phyloP scores from a whole-genome alignment of 1,284 basidiomycete genomes.

The Cutaneotrichosporon cyanovorans region DNA sequence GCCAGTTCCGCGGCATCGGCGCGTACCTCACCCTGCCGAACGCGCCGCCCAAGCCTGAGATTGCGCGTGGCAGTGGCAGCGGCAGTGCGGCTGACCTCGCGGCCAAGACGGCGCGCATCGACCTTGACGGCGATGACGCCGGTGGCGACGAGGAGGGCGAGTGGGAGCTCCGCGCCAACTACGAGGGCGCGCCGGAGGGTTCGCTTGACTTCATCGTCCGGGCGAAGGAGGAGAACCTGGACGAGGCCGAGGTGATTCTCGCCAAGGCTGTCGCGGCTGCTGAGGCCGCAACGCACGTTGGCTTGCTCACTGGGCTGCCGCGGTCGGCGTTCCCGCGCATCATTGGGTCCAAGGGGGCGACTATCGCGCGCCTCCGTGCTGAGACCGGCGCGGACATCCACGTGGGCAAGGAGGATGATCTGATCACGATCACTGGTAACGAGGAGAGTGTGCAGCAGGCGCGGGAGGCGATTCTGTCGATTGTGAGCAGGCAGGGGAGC shows the following conservation, averaged over 20 bases:
- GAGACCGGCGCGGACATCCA: slow-evolving; percentile 85
- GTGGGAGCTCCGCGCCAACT: slow-evolving; percentile 68
- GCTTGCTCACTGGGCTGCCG: slow-evolving; percentile 45
- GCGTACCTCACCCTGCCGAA: slow-evolving; percentile 70
- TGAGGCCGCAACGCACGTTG: slow-evolving; percentile 49
- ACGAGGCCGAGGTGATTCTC: slow-evolving; percentile 60
- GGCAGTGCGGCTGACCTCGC: too few species aligned
- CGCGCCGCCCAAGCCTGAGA: slow-evolving; percentile 57
- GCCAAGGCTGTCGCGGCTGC: slow-evolving; percentile 67
- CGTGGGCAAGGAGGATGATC: slow-evolving; percentile 70
- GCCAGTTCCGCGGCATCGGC: slow-evolving; percentile 65
- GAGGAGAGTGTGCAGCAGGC: slow-evolving; percentile 64
- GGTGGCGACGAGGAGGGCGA: slow-evolving; percentile 30
- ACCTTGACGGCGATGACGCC: slow-evolving; percentile 47
- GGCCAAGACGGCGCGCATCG: slow-evolving; percentile 60
- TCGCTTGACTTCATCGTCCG: slow-evolving; percentile 64
- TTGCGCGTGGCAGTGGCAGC: slow-evolving; percentile 55
- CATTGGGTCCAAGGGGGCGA: slow-evolving; percentile 65
- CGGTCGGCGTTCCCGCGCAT: slow-evolving; percentile 58
- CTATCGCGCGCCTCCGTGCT: slow-evolving; percentile 69
- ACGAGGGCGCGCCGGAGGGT: slow-evolving; percentile 67
- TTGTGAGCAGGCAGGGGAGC: slow-evolving; percentile 45
- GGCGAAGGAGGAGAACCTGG: slow-evolving; percentile 68
- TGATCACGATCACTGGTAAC: slow-evolving; percentile 69
- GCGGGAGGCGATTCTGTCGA: slow-evolving; percentile 69